Evolutionary conservation across 306 rosid species (phyloP).

Genomic region (Oxytropis ochrocephala): DNA sequence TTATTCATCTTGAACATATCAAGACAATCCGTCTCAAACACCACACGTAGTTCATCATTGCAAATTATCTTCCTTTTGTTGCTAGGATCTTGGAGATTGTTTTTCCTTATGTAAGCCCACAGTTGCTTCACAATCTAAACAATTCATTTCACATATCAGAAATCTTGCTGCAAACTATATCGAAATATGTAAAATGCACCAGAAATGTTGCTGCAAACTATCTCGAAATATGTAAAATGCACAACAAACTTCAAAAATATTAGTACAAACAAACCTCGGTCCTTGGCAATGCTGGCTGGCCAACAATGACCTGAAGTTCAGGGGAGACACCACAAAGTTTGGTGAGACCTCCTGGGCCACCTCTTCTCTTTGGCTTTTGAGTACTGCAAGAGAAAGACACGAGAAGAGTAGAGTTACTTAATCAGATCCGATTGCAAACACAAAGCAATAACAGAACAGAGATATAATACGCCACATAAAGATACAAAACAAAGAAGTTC

Average conservation of each 20-base stretch:
- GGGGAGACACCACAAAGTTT: constrained; percentile 81
- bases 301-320: constrained; percentile 85
- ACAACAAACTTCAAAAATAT: not conserved
- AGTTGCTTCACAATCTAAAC: constrained; percentile 84
- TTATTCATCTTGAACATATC: constrained; percentile 95
- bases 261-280: constrained; percentile 53
- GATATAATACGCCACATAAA: not conserved
- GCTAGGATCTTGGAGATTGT: constrained; percentile 88
- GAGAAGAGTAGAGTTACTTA: not conserved
- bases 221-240: not conserved
- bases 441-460: not conserved
- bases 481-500: not conserved
- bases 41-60: constrained; percentile 69
- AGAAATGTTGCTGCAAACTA: constrained; percentile 7
- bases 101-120: constrained; percentile 89
- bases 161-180: not conserved
- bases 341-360: constrained; percentile 88
- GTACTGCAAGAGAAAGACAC: constrained; percentile 34
- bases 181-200: not conserved
- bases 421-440: not conserved
- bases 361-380: constrained; percentile 71
- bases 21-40: constrained; percentile 81
- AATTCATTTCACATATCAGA: not conserved
- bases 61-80: constrained; percentile 86
- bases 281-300: constrained; percentile 70